phyloP scores from a whole-genome alignment of 2,329 filamentous ascomycete genomes.

The Sclerotinia glacialis region DNA sequence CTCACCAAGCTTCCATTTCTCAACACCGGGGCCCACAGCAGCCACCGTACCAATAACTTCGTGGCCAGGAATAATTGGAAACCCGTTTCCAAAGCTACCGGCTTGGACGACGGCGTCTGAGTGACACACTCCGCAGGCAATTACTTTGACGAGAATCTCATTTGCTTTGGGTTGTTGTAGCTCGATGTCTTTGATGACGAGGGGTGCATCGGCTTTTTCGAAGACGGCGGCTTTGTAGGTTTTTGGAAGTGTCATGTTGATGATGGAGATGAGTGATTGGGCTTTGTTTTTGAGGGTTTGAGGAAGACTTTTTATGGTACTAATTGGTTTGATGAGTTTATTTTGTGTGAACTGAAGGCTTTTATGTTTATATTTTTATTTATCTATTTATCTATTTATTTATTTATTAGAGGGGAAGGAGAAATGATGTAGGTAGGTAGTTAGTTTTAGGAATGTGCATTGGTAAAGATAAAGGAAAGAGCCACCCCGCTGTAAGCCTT shows the following conservation, averaged over 20 bases:
- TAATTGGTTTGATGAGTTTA: background rate
- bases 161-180: conserved; percentile 54
- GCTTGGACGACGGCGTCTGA: conserved; percentile 50
- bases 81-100: conserved; percentile 53
- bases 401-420: too few relatives aligned
- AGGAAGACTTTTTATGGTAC: background rate
- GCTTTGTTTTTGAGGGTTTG: background rate
- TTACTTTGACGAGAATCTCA: conserved; percentile 67
- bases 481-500: background rate
- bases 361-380: too few relatives aligned
- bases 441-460: background rate
- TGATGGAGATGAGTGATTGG: conserved; percentile 24
- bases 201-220: conserved; percentile 49
- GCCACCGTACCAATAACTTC: conserved; percentile 68
- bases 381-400: background rate
- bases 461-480: background rate
- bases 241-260: conserved; percentile 50
- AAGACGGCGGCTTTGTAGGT: conserved; percentile 66
- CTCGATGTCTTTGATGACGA: conserved; percentile 58
- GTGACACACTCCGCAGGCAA: conserved; percentile 71
- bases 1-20: conserved; percentile 60
- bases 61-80: conserved; percentile 66
- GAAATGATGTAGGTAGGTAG: background rate
- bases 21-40: conserved; percentile 56
- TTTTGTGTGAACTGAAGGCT: background rate